These are phyloP conservation scores for Tausonia pullulans DNA, from an alignment of 1,284 basidiomycete genomes.

Conservation along the genomic window DNA sequence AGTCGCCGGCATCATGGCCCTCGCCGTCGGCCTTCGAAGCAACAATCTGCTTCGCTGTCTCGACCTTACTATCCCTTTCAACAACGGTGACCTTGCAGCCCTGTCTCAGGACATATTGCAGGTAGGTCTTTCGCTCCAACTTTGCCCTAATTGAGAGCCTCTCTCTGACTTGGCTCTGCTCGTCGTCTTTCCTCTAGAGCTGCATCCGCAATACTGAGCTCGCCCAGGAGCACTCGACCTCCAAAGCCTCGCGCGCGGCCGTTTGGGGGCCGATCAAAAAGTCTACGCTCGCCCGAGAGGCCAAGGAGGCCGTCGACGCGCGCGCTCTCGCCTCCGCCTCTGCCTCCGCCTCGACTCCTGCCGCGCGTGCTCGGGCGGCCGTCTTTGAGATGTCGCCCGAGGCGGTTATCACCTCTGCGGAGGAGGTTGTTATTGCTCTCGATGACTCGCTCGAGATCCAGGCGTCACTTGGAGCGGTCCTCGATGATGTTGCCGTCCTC, in stretches of 20 bases:
- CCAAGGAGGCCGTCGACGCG: conserved; percentile 33
- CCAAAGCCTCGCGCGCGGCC: conserved; percentile 25
- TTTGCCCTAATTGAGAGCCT: no score
- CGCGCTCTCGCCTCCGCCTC: conserved; percentile 29
- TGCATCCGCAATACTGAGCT: conserved; percentile 83
- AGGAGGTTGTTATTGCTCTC: conserved; percentile 35
- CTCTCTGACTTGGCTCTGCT: not conserved
- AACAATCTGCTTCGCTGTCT: conserved; percentile 82
- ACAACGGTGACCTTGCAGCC: conserved; percentile 71
- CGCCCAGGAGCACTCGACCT: conserved; percentile 25
- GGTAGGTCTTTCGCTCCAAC: conserved; percentile 1
- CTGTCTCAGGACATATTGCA: conserved; percentile 38
- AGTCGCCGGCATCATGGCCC: conserved; percentile 82
- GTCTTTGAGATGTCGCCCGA: conserved; percentile 41
- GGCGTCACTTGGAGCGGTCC: conserved; percentile 32
- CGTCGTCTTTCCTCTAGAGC: conserved; percentile 44
- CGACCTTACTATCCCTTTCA: conserved; percentile 83
- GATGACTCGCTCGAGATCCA: conserved; percentile 25
- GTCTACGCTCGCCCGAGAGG: conserved; percentile 34
- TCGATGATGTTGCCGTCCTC: conserved; percentile 31
- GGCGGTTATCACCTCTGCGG: conserved; percentile 45
- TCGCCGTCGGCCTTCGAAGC: conserved; percentile 67
- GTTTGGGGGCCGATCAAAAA: conserved; percentile 41
- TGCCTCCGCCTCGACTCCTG: conserved; percentile 26
- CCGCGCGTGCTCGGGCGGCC: conserved; percentile 30